Base-by-base conservation (phyloP, 306 rosid species). In the Begonia peltatifolia region DNA sequence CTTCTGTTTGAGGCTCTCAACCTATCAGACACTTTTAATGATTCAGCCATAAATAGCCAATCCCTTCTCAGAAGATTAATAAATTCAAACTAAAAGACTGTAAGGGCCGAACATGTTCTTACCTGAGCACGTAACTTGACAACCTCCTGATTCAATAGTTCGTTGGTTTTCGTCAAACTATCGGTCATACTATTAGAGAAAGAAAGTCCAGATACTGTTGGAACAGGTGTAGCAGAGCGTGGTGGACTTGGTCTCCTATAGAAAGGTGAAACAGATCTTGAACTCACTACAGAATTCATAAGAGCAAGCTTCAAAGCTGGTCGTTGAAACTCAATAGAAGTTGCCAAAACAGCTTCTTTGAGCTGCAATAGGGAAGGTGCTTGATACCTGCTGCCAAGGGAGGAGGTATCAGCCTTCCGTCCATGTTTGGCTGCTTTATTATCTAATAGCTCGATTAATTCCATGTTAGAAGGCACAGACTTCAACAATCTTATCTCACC, bases 361-460 rank as follows among this genome's bases (percentile, higher is more conserved):
- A 83, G 75, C 64, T 79, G 96, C 69, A 83, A 71, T 69, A 85
- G 46, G 6, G 89, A 72, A 61, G 85, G 88, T 25, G 83, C 59
- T 74, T 92, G 99, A 16, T 76, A 64, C 57, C 82, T 48, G 58
- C 85, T 81, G 57, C 56, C 86, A 17, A 83, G 72, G 9, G 99
- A 83, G 66, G 83, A 86, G 55, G 94, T 68, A 65, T 90, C 95
- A 16, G 79, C 70, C 67, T 87, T 90, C 81, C 82, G 84, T 54
- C 94, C 95, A 69, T 90, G 95, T 65, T 79, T 90, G 54, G 93
- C 94, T 47, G 95, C 99, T 75, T 92, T 92, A 66, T 66, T 86
- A 68, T 86, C 96, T 47, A 90, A 70, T 63, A 80, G 99, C 74
- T 90, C 83, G 74, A 90, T 90, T 73, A 90, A 80, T 63, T 90